Evolutionary conservation across 148 eudicot species (phyloP).

Genomic region (Linanthus parryae): DNA sequence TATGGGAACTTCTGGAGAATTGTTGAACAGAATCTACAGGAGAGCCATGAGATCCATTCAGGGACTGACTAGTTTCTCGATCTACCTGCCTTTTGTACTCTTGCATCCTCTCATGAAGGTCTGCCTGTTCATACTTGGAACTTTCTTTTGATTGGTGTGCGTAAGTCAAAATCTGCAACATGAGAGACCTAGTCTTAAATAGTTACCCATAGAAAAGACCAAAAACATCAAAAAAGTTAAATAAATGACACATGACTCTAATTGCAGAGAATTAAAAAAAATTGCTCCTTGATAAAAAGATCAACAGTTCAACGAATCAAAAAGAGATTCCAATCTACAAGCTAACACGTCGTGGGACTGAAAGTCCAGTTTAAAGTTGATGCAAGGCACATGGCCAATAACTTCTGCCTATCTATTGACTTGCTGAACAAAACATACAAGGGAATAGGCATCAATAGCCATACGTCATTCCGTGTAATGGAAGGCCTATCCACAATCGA

Average conservation of each 20-base stretch:
- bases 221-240: neutral
- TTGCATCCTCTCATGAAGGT: constrained; percentile 79
- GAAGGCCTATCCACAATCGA: no score
- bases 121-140: constrained; percentile 58
- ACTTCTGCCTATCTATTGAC: no score
- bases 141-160: constrained; percentile 65
- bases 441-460: no score
- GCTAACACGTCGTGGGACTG: no score
- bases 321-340: neutral
- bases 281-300: no score
- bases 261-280: no score
- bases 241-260: no score
- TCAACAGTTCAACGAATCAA: constrained; percentile 3
- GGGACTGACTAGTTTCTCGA: constrained; percentile 48
- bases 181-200: constrained; percentile 4
- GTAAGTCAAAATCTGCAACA: constrained; percentile 56
- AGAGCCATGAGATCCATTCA: constrained; percentile 33
- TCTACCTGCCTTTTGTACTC: constrained; percentile 70
- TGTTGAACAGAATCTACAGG: constrained; percentile 36
- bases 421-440: no score
- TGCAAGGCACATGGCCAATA: no score
- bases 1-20: constrained; percentile 51
- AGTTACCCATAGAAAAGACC: constrained; percentile 1
- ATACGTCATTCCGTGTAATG: no score
- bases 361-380: no score